Evolutionary conservation across 805 yeast genomes (phyloP), one percentile per base, ranked within the genome.

Genomic region (Pichia kluyveri): DNA sequence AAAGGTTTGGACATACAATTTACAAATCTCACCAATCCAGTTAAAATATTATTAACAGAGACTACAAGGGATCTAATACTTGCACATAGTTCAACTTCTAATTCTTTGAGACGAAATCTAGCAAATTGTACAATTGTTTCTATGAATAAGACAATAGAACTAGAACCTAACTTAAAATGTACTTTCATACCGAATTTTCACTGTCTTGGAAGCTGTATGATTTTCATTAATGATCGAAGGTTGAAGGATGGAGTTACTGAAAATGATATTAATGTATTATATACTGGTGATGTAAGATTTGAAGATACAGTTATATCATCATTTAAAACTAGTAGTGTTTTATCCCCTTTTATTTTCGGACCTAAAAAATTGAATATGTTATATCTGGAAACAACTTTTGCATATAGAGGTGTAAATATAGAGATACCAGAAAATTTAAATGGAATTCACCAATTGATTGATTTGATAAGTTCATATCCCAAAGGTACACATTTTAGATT

Each of bases 301-400:
- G 49, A 49, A 6, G 40, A 40, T 18, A 23, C 45, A 2, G 45
- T 54, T 8, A 34, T 52, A 4, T 30, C 30, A 12, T 39, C 43
- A 1, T 15, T 57, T 10, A 43, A 46, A 34, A 36, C 36, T 23
- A 47, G 48, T 32, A 34, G 36, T 4, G 23, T 26, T 12, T 28
- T 56, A 8, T 17, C 41, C 5, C 46, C 51, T 6, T 54, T 32
- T 27, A 40, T 47, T 4, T 46, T 40, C 26, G 51, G 51, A 6
- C 18, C 42, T 3, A 39, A 31, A n/a, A 19, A 18, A 26, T 17
- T 56, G 4, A 44, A 50, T 32, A 42, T 46, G 7, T 37, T 57
- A 8, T 57, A 56, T 38, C 27, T 57, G 27, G 60, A 57, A 40
- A 54, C 60, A 4, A 56, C 57, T 2, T 57, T 54, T 47, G 48